Base-by-base conservation (phyloP, 1,284 basidiomycete genomes). In the Naganishia albida region DNA sequence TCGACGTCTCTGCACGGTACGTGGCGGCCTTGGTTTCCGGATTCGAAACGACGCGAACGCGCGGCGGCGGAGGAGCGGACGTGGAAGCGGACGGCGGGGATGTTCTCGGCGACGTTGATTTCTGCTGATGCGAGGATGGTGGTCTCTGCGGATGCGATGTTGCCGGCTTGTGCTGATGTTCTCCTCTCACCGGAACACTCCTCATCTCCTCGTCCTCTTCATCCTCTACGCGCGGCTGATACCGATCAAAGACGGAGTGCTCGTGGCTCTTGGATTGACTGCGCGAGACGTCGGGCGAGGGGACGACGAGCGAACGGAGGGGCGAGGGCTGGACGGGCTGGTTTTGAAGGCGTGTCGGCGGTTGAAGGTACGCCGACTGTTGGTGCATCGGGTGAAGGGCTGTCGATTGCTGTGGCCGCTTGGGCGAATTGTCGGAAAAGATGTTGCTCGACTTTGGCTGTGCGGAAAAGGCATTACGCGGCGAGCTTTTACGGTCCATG, bases 301-400 rank as follows among this genome's bases (percentile, higher is more conserved):
- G 59, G 7, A 52, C 51, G 18, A 52, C 49, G 13, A 52, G 30
- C 25, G 62, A 53, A n/a, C 57, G 49, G 1, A 68, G 55, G 2
- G 67, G 67, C 28, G 67, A 68, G 18, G 67, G 63, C 48, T 65
- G 67, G 20, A 53, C 44, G 12, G 67, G 67, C 42, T 46, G 57
- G 38, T 68, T 57, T 2, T 26, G 63, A 18, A 56, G 52, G 26
- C 28, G 55, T 23, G 55, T 39, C 8, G 63, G 39, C 7, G 49
- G 26, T 12, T 44, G 23, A 12, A 50, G 49, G 16, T 50, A 25
- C 25, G 49, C 25, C 13, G 15, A 28, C 2, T 50, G 48, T 10
- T 16, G 38, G 7, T 43, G 51, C 20, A 38, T 18, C 16, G 42
- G 53, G 16, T 34, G 30, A 15, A n/a, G 44, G 43, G 43, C 18